Conservation (phyloP, 148 eudicot genomes). For the Nepenthes gracilis region DNA sequence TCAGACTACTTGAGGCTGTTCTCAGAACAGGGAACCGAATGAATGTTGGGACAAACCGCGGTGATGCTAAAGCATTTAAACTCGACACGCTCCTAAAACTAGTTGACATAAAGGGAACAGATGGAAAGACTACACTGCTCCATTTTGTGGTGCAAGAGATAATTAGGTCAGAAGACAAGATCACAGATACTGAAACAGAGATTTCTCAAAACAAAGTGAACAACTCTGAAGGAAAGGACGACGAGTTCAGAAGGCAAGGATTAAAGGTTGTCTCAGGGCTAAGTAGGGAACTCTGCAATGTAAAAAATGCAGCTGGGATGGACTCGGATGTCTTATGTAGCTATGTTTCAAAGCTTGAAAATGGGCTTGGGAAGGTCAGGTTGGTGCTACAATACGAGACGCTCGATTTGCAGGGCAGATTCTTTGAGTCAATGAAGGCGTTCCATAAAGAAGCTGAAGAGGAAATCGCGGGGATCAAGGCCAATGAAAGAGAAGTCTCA, state of each 20-base stretch:
- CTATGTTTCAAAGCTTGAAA: conserved; percentile 80
- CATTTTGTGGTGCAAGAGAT: conserved; percentile 99
- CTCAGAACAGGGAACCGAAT: conserved; percentile 91
- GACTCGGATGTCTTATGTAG: conserved; percentile 78
- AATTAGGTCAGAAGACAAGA: conserved; percentile 61
- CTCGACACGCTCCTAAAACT: conserved; percentile 82
- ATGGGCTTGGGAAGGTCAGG: conserved; percentile 72
- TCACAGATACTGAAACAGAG: conserved; percentile 16
- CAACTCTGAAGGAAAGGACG: conserved; percentile 43
- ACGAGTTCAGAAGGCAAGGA: conserved; percentile 71
- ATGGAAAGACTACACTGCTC: conserved; percentile 94
- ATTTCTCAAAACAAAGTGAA: conserved; percentile 15
- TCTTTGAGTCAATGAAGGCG: conserved; percentile 44
- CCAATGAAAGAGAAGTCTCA: conserved; percentile 33
- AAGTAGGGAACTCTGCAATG: conserved; percentile 71
- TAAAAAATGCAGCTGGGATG: conserved; percentile 85
- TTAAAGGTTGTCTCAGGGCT: conserved; percentile 66
- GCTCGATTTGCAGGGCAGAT: conserved; percentile 48
- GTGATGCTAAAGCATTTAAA: conserved; percentile 85
- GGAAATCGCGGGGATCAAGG: conserved; percentile 31
- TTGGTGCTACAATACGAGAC: conserved; percentile 42
- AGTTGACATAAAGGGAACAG: conserved; percentile 83
- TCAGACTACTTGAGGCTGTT: conserved; percentile 95
- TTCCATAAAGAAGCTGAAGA: conserved; percentile 36
- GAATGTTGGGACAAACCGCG: conserved; percentile 97